Base-by-base conservation (phyloP, 495 filamentous ascomycete species). In the Geoglossum glabrum region DNA sequence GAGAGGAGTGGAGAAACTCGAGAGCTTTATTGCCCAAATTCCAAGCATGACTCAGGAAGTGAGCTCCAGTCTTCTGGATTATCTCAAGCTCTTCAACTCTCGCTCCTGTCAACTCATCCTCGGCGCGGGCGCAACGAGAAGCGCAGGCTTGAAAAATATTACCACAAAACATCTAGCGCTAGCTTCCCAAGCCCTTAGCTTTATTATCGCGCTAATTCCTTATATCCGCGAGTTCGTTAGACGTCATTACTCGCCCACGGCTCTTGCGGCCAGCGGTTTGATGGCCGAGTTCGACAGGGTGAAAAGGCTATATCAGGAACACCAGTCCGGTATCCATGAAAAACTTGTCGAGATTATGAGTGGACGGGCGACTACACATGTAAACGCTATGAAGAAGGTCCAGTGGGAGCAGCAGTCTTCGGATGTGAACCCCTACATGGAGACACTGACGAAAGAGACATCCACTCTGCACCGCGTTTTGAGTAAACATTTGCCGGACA, bases 281-380 rank as follows among this genome's bases (percentile, higher is more conserved):
- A 84, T 93, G 73, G 82, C 79, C 34, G 92, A 97, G 63, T 97
- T 95, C 60, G 92, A 97, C 69, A 95, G 89, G 72, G 82, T 95
- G 56, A 84, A 84, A 61, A 79, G 92, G 38, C 74, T 86, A 7
- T 90, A 84, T 62, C 87, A 94, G 64, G 92, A 99, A 64, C 92
- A 97, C 67, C 92, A 96, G 65, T 80, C 79, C 33, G 87, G 80
- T 60, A 97, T 97, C 57, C 87, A 94, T 64, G 88, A 95, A 56
- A 99, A 99, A 66, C 73, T 99, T 0, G 85, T 95, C 17, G 89
- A 95, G 58, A 97, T 99, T 60, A 96, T 97, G 90, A 82, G 81
- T 51, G 81, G 80, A 13, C 79, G 92, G 0, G 85, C 85, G 7
- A 69, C 77, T 1, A 70, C 79, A 0, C 87, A 86, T 62, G 80